Base-by-base conservation (phyloP, 2,329 filamentous ascomycete genomes). In the Cercospora canescens region DNA sequence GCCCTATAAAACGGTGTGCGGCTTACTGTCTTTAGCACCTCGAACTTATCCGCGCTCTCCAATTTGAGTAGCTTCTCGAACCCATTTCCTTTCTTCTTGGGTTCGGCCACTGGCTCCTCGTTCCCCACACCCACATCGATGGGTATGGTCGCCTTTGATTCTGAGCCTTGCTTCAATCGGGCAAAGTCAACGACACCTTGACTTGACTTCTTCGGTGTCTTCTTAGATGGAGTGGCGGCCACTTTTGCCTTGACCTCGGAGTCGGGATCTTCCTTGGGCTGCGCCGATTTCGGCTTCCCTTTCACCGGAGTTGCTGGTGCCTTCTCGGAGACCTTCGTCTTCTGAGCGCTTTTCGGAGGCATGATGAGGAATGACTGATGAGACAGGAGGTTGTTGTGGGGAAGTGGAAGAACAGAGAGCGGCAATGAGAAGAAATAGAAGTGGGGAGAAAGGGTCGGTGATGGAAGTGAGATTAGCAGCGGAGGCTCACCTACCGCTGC, bases 1-100 rank as follows among this genome's bases (percentile, higher is more conserved):
- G 7, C 12, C 12, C 16, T 5, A 71, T 56, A 6, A 18, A 7
- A 14, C 35, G 26, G 5, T 18, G 18, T n/a, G 32, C 32, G 14
- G 8, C 73, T 63, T 68, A 78, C 76, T 6, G 75, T 75, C 34
- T 73, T 74, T 18, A 74, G 52, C 4, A 79, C 66, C 11, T 67
- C 65, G 70, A 81, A 81, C 1, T 73, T 67, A 24, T 72, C 69
- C 4, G 69, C 54, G 24, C 75, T 75, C 3, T 71, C 66, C 7
- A 81, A 68, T 62, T 75, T 76, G 41, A 80, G 30, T 2, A 69
- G 63, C 37, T 77, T 74, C 18, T 64, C 67, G 61, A 69, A 77
- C 14, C 67, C 70, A 37, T 67, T 70, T 0, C 60, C 62, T 41
- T 75, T 73, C 39, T 52, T 63, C 26, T 68, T 67, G 37, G 67